These are phyloP conservation scores for Alternaria angustiovoidea DNA, from an alignment of 2,329 filamentous ascomycete species.

Conservation along the genomic window DNA sequence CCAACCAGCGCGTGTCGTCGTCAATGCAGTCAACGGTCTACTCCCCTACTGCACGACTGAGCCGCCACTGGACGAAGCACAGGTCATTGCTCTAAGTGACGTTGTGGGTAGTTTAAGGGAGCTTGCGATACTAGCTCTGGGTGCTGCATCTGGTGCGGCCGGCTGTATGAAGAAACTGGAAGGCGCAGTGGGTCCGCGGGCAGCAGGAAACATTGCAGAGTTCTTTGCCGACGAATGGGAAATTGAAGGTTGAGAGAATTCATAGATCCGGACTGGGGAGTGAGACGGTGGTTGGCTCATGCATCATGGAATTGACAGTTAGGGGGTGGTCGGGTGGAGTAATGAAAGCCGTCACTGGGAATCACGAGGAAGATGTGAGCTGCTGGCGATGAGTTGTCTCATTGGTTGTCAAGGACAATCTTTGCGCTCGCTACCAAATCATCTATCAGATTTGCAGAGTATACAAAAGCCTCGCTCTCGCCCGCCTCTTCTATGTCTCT, in stretches of 20 bases:
- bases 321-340: background rate
- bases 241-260: constrained; percentile 19
- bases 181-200: constrained; percentile 31
- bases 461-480: background rate
- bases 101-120: constrained; percentile 43
- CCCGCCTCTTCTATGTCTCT: background rate
- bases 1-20: background rate
- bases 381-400: background rate
- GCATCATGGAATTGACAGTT: background rate
- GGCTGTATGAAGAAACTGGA: constrained; percentile 23
- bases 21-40: constrained; percentile 29
- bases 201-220: constrained; percentile 32
- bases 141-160: constrained; percentile 26
- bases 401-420: background rate
- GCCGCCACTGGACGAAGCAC: constrained; percentile 28
- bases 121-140: constrained; percentile 39
- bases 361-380: background rate
- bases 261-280: no score
- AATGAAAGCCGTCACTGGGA: background rate
- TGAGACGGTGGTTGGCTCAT: background rate
- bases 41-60: constrained; percentile 43
- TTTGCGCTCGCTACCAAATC: background rate
- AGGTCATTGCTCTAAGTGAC: constrained; percentile 45
- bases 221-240: constrained; percentile 48
- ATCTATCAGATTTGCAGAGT: background rate